Percentiles rank a stretch among this genome's conserved stretches.
Evolutionary conservation across 1,284 basidiomycete genomes (phyloP).

Genomic region (Cryptococcus sp.): DNA sequence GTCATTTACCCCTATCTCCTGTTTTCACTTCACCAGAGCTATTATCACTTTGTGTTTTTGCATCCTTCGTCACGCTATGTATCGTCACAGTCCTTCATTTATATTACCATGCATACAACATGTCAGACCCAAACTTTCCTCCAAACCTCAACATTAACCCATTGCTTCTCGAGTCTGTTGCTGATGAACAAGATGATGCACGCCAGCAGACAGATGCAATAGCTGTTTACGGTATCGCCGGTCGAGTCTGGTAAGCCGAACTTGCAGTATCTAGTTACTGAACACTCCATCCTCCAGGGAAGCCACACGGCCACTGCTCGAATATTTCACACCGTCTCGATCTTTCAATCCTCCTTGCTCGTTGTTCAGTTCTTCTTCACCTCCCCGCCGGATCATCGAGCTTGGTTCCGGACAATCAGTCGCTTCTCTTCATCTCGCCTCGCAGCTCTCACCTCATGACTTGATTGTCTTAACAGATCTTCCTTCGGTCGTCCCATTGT

Average conservation of each 20-base stretch:
- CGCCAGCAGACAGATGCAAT: conserved; percentile 40
- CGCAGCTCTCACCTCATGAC: conserved; percentile 25
- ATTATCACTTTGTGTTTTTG: too few relatives aligned
- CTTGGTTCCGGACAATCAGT: conserved; percentile 50
- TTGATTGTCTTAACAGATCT: conserved; percentile 45
- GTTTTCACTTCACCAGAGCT: too few relatives aligned
- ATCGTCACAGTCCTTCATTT: too few relatives aligned
- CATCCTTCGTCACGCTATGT: too few relatives aligned
- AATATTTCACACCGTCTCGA: conserved; percentile 39
- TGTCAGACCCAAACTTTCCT: conserved; percentile 51
- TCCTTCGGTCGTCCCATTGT: conserved; percentile 45
- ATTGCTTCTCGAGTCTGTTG: conserved; percentile 19
- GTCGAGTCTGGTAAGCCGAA: conserved; percentile 43
- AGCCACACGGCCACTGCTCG: conserved; percentile 38
- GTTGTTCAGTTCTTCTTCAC: conserved; percentile 17
- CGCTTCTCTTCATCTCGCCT: conserved; percentile 43
- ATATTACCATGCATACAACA: conserved; percentile 4
- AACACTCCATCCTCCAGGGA: conserved; percentile 32
- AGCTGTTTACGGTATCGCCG: conserved; percentile 48
- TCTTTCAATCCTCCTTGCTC: conserved; percentile 43
- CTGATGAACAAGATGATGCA: conserved; percentile 15
- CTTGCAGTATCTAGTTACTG: background rate
- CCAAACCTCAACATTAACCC: conserved; percentile 45
- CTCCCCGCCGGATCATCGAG: conserved; percentile 36
- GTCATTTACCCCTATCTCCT: too few relatives aligned